These are phyloP conservation scores for Pichia occidentalis DNA, from an alignment of 805 yeast genomes.

Conservation along the genomic window DNA sequence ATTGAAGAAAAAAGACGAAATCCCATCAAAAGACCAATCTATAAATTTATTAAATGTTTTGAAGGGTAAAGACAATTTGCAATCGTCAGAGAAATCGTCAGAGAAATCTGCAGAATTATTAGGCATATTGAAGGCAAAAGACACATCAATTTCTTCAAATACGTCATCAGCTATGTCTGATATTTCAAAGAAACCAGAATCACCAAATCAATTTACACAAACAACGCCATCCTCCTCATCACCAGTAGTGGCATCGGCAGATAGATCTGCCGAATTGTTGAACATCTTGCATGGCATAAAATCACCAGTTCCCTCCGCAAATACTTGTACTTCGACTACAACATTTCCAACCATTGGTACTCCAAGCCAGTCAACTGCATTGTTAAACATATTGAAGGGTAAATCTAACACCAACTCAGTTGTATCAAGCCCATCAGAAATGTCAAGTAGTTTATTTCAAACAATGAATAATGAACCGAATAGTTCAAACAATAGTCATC, in stretches of 20 bases:
- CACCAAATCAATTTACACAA: slow-evolving; percentile 4
- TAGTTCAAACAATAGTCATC: too few species aligned
- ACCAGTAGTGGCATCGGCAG: slow-evolving; percentile 2
- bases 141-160: background rate
- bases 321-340: background rate
- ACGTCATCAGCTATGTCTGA: slow-evolving; percentile 7
- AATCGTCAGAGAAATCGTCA: too few species aligned
- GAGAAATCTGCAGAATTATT: slow-evolving; percentile 7
- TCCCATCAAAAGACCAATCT: slow-evolving; percentile 4
- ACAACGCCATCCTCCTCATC: slow-evolving; percentile 5
- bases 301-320: background rate
- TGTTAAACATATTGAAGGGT: slow-evolving; percentile 7
- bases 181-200: slow-evolving; percentile 13
- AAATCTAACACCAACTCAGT: background rate
- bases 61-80: background rate
- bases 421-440: background rate
- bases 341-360: background rate
- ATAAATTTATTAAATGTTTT: slow-evolving; percentile 7
- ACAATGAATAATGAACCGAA: too few species aligned
- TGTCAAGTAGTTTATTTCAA: too few species aligned
- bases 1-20: background rate
- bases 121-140: slow-evolving; percentile 8
- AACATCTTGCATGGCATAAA: slow-evolving; percentile 4
- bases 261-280: slow-evolving; percentile 3
- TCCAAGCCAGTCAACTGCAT: background rate